These are phyloP conservation scores for Blastobotrys indianensis DNA, from an alignment of 1,139 yeast genomes.

Conservation along the genomic window DNA sequence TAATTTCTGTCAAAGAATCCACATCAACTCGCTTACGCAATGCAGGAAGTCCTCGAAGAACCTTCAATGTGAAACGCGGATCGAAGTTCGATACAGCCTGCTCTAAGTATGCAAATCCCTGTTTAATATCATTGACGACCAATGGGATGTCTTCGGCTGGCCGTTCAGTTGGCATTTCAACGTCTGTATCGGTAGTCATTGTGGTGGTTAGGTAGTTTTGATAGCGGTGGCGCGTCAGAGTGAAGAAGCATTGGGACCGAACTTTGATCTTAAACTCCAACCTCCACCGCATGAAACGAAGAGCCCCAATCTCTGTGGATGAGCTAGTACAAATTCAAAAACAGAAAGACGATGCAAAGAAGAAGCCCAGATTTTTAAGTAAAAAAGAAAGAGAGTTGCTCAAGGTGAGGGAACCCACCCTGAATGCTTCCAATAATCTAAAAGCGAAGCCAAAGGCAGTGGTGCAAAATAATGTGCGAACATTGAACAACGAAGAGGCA, in stretches of 20 bases:
- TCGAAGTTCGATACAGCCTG: conserved; percentile 76
- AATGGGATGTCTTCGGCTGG: conserved; percentile 14
- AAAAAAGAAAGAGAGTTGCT: conserved; percentile 43
- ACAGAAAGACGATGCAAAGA: conserved; percentile 26
- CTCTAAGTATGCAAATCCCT: conserved; percentile 49
- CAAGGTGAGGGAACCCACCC: neutral
- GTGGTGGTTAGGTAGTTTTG: neutral
- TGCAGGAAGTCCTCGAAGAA: conserved; percentile 73
- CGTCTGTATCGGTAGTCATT: conserved; percentile 9
- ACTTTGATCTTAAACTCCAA: too few species aligned
- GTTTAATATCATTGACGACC: conserved; percentile 42
- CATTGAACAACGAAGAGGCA: too few species aligned
- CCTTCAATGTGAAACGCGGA: conserved; percentile 80
- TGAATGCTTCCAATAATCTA: neutral
- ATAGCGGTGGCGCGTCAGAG: too few species aligned
- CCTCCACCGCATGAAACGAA: conserved; percentile 4
- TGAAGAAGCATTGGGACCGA: too few species aligned
- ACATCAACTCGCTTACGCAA: conserved; percentile 60
- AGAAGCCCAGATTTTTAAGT: conserved; percentile 45
- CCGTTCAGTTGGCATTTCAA: conserved; percentile 11
- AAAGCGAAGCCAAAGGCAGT: neutral
- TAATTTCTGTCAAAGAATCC: conserved; percentile 48
- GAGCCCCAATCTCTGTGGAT: conserved; percentile 38
- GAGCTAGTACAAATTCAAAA: conserved; percentile 33
- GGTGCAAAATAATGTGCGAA: neutral